Evolutionary conservation across 305 asterid genomes (phyloP).

Genomic region (Fraxinus xanthoxyloides): DNA sequence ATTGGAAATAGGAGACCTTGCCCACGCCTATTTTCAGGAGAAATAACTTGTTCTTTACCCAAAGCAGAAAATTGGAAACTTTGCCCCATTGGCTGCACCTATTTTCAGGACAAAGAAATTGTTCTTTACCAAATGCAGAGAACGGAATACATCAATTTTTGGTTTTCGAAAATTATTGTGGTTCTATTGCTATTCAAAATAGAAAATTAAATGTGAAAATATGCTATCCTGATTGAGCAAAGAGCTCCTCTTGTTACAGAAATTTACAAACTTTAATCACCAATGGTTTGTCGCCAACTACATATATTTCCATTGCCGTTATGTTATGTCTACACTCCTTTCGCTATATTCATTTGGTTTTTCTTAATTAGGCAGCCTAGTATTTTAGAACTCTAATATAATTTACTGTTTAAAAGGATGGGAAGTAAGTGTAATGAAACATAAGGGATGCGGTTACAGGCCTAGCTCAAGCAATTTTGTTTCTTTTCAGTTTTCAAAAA

Average conservation of each 20-base stretch:
- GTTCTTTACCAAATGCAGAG: background rate
- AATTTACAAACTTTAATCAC: slow-evolving; percentile 4
- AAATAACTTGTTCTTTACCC: background rate
- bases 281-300: background rate
- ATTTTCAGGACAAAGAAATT: background rate
- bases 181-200: background rate
- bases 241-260: background rate
- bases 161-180: background rate
- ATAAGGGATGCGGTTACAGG: background rate
- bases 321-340: background rate
- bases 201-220: slow-evolving; percentile 18
- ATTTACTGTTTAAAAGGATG: background rate
- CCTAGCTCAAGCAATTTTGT: background rate
- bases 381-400: background rate
- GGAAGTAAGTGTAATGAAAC: background rate
- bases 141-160: background rate
- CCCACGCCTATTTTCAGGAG: background rate
- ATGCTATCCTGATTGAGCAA: background rate
- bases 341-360: background rate
- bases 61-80: background rate
- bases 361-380: background rate
- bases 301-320: background rate
- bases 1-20: background rate
- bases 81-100: background rate
- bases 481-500: background rate